Conservation (phyloP, 108 stramenopile genomes). For the Nitzschia inconspicua region DNA sequence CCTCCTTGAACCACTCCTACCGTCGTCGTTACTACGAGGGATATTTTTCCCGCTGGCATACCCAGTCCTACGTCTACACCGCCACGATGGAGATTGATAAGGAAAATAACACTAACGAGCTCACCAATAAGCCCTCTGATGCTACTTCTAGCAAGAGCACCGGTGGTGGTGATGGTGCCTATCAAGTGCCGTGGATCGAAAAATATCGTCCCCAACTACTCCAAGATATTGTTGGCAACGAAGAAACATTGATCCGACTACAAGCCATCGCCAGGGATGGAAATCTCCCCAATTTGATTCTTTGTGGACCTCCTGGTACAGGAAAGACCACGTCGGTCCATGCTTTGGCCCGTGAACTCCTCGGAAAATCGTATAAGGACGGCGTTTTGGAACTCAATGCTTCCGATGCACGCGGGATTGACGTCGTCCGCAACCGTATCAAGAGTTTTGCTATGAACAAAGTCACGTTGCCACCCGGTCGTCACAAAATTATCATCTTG, state of each 20-base stretch:
- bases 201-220: constrained; percentile 87
- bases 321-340: constrained; percentile 85
- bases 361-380: constrained; percentile 75
- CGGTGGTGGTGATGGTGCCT: constrained; percentile 28
- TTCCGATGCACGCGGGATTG: constrained; percentile 96
- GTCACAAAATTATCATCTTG: constrained; percentile 97
- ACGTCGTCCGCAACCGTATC: constrained; percentile 97
- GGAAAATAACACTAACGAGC: too few relatives aligned
- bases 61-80: too few relatives aligned
- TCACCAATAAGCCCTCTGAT: too few relatives aligned
- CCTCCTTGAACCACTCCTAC: too few relatives aligned
- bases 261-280: constrained; percentile 93
- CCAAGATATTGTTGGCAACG: constrained; percentile 96
- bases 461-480: constrained; percentile 68
- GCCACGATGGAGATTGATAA: too few relatives aligned
- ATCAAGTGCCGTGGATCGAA: constrained; percentile 96
- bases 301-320: constrained; percentile 86
- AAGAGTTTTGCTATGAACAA: constrained; percentile 98
- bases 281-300: constrained; percentile 97
- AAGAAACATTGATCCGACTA: constrained; percentile 89
- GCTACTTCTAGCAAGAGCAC: too few relatives aligned
- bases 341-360: constrained; percentile 83
- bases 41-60: too few relatives aligned
- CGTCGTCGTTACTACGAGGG: too few relatives aligned
- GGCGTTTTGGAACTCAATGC: constrained; percentile 94